Evolutionary conservation across 192 early-diverging fungal genomes (phyloP).

Genomic region (Entophlyctis luteolus): DNA sequence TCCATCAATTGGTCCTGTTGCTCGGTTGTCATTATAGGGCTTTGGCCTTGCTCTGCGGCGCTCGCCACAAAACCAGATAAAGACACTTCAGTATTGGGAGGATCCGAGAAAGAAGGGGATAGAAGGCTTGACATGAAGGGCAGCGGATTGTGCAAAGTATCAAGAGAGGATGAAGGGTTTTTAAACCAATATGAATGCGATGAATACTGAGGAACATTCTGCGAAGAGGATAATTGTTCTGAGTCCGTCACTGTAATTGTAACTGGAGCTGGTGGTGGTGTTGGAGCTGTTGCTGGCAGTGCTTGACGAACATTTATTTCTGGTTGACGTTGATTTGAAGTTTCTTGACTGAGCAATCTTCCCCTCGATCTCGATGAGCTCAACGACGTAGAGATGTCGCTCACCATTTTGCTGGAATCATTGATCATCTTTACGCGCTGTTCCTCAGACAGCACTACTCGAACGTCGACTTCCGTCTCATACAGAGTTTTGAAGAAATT

Average conservation of each 20-base stretch:
- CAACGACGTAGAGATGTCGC: not conserved
- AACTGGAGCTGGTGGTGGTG: not conserved
- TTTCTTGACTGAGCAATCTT: too few species aligned
- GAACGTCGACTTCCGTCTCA: slow-evolving; percentile 8
- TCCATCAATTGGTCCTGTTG: not conserved
- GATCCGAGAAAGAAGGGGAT: not conserved
- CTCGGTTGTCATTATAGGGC: not conserved
- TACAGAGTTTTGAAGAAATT: slow-evolving; percentile 7
- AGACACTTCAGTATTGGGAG: not conserved
- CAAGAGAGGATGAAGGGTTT: too few species aligned
- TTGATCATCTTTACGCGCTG: not conserved
- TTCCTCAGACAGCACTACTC: slow-evolving; percentile 1
- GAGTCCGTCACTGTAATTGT: too few species aligned
- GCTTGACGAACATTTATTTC: not conserved
- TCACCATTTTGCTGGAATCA: not conserved
- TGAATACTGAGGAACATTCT: not conserved
- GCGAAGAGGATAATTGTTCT: not conserved
- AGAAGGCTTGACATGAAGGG: too few species aligned
- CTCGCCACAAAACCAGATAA: too few species aligned
- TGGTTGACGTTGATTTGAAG: too few species aligned
- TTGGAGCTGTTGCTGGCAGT: not conserved
- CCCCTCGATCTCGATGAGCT: not conserved
- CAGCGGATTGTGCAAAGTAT: too few species aligned
- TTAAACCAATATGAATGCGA: too few species aligned
- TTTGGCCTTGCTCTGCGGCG: not conserved